phyloP scores from a whole-genome alignment of 164 flowering plant species.

The Protea cynaroides region DNA sequence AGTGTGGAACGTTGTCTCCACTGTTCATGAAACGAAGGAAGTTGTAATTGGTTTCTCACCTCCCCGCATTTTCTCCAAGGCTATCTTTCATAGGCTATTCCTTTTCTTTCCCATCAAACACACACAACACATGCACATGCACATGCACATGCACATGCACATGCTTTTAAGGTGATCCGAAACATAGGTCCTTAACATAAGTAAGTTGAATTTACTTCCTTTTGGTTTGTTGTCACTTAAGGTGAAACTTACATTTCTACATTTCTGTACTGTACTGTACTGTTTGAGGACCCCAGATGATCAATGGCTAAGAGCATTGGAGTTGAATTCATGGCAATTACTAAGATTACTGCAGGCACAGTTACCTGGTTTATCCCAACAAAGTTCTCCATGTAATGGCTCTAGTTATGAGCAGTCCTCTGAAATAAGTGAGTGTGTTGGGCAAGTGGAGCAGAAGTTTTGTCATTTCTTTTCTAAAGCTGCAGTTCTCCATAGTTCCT shows the following conservation, averaged over 20 bases:
- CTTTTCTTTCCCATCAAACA: too few relatives aligned
- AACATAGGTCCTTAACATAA: too few relatives aligned
- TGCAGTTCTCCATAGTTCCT: conserved; percentile 42
- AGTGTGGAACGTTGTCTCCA: too few relatives aligned
- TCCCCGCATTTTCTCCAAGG: too few relatives aligned
- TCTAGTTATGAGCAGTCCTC: conserved; percentile 15
- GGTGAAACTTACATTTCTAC: not conserved
- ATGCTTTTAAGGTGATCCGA: too few relatives aligned
- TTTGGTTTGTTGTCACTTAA: not conserved
- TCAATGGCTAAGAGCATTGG: conserved; percentile 58
- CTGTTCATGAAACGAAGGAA: too few relatives aligned
- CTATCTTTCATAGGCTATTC: too few relatives aligned
- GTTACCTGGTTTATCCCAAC: conserved; percentile 46
- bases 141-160: too few relatives aligned
- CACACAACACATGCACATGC: too few relatives aligned
- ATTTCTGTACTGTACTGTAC: not conserved
- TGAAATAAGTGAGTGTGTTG: conserved; percentile 26
- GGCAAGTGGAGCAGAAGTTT: conserved; percentile 32
- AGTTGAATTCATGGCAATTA: conserved; percentile 90
- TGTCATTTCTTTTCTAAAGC: conserved; percentile 59
- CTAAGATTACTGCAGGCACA: conserved; percentile 68
- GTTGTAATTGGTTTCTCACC: too few relatives aligned
- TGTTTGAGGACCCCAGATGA: conserved; percentile 37
- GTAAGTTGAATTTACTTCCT: not conserved
- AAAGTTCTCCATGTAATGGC: conserved; percentile 23